Percentiles rank a stretch among this genome's conserved stretches.
Conservation (phyloP, 345 rosid species). For the Gossypium thurberi region DNA sequence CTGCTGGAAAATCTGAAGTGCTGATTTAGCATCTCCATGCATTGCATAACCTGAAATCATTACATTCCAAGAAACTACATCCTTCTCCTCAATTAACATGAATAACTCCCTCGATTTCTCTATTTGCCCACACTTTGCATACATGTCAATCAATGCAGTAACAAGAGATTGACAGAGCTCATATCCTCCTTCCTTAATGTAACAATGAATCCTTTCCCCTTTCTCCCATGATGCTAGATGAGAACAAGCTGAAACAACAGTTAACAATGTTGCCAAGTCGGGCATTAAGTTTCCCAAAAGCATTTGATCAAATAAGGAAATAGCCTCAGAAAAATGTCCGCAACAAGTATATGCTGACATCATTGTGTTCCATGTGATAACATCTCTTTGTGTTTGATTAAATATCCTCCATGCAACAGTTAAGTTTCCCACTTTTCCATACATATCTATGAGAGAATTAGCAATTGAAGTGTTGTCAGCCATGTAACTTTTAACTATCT, state of each 20-base stretch:
- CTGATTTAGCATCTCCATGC: slow-evolving; percentile 53
- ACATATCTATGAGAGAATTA: slow-evolving; percentile 55
- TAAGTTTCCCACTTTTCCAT: slow-evolving; percentile 46
- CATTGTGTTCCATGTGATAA: slow-evolving; percentile 55
- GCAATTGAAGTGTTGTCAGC: slow-evolving; percentile 30
- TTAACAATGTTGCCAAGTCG: slow-evolving; percentile 43
- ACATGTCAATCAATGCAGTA: slow-evolving; percentile 62
- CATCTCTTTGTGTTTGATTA: slow-evolving; percentile 27
- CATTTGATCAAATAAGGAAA: slow-evolving; percentile 53
- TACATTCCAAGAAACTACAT: slow-evolving; percentile 55
- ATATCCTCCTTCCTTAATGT: slow-evolving; percentile 37
- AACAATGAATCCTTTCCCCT: slow-evolving; percentile 46
- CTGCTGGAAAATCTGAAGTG: slow-evolving; percentile 39
- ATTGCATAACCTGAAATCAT: slow-evolving; percentile 65
- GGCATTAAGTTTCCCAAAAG: slow-evolving; percentile 37
- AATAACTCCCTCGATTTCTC: slow-evolving; percentile 48
- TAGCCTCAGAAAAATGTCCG: slow-evolving; percentile 37
- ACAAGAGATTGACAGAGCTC: slow-evolving; percentile 46
- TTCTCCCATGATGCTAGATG: slow-evolving; percentile 43
- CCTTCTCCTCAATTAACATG: slow-evolving; percentile 38
- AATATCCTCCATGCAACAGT: slow-evolving; percentile 40
- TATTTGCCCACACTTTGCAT: slow-evolving; percentile 62
- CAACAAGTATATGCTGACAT: slow-evolving; percentile 37
- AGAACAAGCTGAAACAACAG: slow-evolving; percentile 58
- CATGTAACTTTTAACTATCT: slow-evolving; percentile 28